phyloP scores from a whole-genome alignment of 352 stramenopile species.

The Globisporangium megalacanthum region DNA sequence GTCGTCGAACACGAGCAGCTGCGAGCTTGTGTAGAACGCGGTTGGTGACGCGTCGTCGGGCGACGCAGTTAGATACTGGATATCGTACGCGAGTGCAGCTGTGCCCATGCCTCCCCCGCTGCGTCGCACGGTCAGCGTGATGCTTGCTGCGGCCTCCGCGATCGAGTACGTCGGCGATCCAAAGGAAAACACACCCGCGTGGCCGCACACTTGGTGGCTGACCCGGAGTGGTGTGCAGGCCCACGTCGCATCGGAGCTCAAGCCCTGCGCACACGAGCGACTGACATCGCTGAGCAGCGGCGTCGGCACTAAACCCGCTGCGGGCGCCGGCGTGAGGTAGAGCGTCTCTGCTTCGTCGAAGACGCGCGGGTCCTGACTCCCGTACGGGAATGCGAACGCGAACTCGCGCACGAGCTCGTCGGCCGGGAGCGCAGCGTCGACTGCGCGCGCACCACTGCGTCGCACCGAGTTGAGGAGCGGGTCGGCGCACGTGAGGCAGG shows the following conservation, averaged over 20 bases:
- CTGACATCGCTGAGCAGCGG: conserved; percentile 48
- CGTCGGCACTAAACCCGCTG: background rate
- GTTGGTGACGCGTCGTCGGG: conserved; percentile 76
- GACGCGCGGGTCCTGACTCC: conserved; percentile 76
- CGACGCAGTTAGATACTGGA: conserved; percentile 80
- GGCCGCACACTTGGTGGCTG: conserved; percentile 89
- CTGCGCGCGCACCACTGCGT: conserved; percentile 75
- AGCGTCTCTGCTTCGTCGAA: conserved; percentile 93
- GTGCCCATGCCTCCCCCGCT: conserved; percentile 84
- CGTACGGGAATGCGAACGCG: conserved; percentile 88
- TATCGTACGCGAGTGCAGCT: conserved; percentile 69
- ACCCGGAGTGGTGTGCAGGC: conserved; percentile 34
- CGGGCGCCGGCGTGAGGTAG: conserved; percentile 22
- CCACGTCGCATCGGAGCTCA: conserved; percentile 54
- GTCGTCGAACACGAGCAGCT: conserved; percentile 70
- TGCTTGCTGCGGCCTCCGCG: conserved; percentile 50
- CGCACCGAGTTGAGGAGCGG: conserved; percentile 88
- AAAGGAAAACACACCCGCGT: conserved; percentile 87
- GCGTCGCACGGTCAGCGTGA: conserved; percentile 81
- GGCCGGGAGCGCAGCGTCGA: conserved; percentile 64
- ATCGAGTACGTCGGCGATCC: conserved; percentile 82
- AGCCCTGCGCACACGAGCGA: conserved; percentile 57
- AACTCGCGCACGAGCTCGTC: conserved; percentile 90
- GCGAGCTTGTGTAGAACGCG: conserved; percentile 82
- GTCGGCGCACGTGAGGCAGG: conserved; percentile 89